These are phyloP conservation scores for Excoecaria cochinchinensis DNA, from an alignment of 345 rosid species.

Conservation along the genomic window DNA sequence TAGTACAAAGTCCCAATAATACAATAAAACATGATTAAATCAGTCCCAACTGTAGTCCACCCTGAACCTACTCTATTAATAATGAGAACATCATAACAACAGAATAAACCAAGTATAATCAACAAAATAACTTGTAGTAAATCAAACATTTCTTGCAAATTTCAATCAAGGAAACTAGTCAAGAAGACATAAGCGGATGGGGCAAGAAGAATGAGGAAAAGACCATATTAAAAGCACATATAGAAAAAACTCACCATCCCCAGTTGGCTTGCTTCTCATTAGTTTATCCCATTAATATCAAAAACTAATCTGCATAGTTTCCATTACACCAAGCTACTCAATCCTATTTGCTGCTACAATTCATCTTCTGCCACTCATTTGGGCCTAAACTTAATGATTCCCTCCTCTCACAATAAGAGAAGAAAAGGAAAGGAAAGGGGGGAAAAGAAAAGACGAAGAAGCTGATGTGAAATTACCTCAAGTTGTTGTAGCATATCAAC, in stretches of 20 bases:
- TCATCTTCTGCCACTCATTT: not conserved
- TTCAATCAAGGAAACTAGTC: not conserved
- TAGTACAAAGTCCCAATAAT: not conserved
- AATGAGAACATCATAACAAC: no score
- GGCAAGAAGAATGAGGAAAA: not conserved
- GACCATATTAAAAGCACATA: not conserved
- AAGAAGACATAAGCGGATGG: no score
- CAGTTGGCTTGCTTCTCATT: not conserved
- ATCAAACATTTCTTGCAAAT: not conserved
- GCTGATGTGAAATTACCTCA: conserved; percentile 47
- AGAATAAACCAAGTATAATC: not conserved
- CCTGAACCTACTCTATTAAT: no score
- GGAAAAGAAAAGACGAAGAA: not conserved
- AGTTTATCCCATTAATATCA: not conserved
- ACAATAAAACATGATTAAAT: not conserved
- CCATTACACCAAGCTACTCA: not conserved
- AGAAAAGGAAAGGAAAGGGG: not conserved
- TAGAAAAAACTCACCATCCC: not conserved
- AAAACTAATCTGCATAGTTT: not conserved
- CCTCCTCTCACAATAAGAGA: not conserved
- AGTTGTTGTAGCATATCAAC: conserved; percentile 79
- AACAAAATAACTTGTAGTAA: not conserved
- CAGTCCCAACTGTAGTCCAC: conserved; percentile 1
- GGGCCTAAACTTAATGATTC: not conserved
- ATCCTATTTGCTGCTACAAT: not conserved